Conservation (phyloP, 768 basidiomycete genomes). For the Boletus tylopilopsis region DNA sequence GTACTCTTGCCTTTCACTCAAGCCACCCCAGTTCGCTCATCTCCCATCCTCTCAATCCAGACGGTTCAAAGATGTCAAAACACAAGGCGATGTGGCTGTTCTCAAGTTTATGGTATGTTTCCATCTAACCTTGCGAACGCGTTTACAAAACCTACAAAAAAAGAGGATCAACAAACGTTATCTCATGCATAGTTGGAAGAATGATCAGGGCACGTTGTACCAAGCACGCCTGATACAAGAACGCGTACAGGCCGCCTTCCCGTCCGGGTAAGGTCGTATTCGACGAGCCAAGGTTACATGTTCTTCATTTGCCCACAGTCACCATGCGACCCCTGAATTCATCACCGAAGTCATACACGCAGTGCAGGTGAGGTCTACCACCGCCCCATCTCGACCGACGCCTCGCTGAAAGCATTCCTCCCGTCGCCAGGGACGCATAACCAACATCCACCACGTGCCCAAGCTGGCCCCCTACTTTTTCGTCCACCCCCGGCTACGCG, state of each 20-base stretch:
- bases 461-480: constrained; percentile 75
- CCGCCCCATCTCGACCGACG: not conserved
- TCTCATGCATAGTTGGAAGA: constrained; percentile 53
- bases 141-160: too few species aligned
- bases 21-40: constrained; percentile 83
- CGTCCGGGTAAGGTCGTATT: constrained; percentile 44
- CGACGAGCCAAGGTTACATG: not conserved
- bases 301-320: constrained; percentile 34
- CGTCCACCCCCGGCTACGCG: constrained; percentile 55
- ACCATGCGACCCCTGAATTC: constrained; percentile 50
- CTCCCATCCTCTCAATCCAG: constrained; percentile 85
- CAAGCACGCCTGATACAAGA: constrained; percentile 54
- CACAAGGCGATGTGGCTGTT: too few species aligned
- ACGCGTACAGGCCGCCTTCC: constrained; percentile 53
- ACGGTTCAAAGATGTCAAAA: constrained; percentile 94
- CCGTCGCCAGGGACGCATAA: constrained; percentile 57
- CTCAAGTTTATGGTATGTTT: too few species aligned
- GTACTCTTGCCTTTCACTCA: constrained; percentile 71
- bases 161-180: constrained; percentile 94
- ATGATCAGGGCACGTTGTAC: constrained; percentile 45
- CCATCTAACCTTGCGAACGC: too few species aligned
- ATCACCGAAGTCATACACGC: constrained; percentile 61
- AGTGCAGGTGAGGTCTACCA: constrained; percentile 45
- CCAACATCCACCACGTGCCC: constrained; percentile 70
- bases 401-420: not conserved